These are phyloP conservation scores for Neurospora africana DNA, from an alignment of 495 filamentous ascomycete species.

Conservation along the genomic window DNA sequence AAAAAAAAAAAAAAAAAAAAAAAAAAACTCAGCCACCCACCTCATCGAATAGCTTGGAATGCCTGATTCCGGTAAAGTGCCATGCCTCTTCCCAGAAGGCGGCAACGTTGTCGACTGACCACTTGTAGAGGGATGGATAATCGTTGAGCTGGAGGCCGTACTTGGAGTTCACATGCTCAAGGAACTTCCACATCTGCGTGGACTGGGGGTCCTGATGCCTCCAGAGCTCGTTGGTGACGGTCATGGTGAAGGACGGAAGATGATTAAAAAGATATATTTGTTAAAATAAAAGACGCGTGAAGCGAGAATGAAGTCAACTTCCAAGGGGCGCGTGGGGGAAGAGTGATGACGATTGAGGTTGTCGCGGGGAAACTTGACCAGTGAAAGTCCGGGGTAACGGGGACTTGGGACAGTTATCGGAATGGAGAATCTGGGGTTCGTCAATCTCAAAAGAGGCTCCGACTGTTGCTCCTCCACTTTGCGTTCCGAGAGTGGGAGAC, in stretches of 20 bases:
- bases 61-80: conserved; percentile 64
- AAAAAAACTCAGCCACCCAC: conserved; percentile 31
- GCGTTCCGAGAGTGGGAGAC: background rate
- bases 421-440: background rate
- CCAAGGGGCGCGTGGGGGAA: background rate
- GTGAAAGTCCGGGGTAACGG: background rate
- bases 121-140: conserved; percentile 65
- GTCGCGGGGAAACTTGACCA: background rate
- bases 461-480: background rate
- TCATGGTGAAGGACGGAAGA: conserved; percentile 13
- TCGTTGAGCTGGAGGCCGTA: conserved; percentile 49
- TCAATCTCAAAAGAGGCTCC: background rate
- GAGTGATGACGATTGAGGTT: background rate
- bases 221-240: conserved; percentile 50
- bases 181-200: conserved; percentile 62
- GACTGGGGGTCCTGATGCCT: conserved; percentile 52
- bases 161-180: conserved; percentile 56
- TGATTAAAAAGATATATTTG: background rate
- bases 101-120: conserved; percentile 69
- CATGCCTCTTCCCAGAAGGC: conserved; percentile 81
- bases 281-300: background rate
- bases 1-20: no score
- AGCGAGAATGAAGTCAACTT: background rate
- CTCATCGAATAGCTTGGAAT: conserved; percentile 50
- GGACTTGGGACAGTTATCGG: background rate